Base-by-base conservation (phyloP, 139 green algal genomes). In the Volvox reticuliferus region DNA sequence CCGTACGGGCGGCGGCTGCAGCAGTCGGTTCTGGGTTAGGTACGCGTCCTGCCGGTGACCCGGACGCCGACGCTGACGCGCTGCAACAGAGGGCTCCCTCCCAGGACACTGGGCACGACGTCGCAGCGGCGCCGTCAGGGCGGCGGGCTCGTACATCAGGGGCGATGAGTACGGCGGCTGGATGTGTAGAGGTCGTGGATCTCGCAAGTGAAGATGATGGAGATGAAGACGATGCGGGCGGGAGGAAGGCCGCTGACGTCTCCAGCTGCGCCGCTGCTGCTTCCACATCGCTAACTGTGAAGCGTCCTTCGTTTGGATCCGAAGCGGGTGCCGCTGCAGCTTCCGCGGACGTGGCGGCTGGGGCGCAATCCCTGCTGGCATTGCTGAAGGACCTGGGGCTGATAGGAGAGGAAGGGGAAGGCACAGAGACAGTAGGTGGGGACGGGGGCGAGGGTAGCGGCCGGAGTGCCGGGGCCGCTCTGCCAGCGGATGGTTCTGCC, bases 301-400 rank as follows among this genome's bases (percentile, higher is more conserved):
- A 19, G 76, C 76, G 44, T 55, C 44, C 44, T 55, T 55, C 44
- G 44, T 55, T 55, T 73, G 65, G 21, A 24, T 2, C 65, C 65
- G 65, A 12, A 28, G 65, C 65, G 24, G 65, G 12, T 73, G 65
- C 21, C 65, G 65, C 62, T 19, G 62, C 17, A 69, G 62, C 44
- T 55, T 55, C 44, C 44, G 44, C 65, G 6, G 65, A 73, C 12
- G 65, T 28, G 14, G 76, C 76, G 30, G 17, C 24, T 26, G 76
- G n/a, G 16, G 33, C 32, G 30, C 76, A 18, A 20, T 62, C 67
- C 21, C 55, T 90, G 28, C 44, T 13, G 22, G 20, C 73, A 12
- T 73, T 90, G 73, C 32, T 90, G 55, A 50, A 65, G 86, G 86
- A 84, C 22, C 86, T 90, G 86, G 86, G 73, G 9, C 75, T 84